A percentile compares a stretch with the other conserved stretches of the same genome.
Evolutionary conservation across 345 rosid genomes (phyloP).

Genomic region (Hibiscus syriacus): DNA sequence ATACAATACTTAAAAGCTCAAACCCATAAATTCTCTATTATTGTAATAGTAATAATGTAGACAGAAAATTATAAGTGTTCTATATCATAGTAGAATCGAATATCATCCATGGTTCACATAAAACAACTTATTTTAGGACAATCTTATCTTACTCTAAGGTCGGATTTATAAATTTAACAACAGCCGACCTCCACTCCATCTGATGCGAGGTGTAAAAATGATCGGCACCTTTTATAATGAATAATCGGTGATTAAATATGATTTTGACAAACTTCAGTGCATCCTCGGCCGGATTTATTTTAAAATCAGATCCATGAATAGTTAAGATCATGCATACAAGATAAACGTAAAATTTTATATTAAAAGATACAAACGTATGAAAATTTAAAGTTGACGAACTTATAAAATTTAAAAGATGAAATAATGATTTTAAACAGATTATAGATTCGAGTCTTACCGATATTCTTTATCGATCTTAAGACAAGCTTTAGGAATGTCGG

Average conservation of each 20-base stretch:
- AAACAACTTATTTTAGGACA: neutral
- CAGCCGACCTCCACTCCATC: conserved; percentile 36
- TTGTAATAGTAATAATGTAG: too few species aligned
- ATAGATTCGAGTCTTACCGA: conserved; percentile 35
- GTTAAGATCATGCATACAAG: conserved; percentile 58
- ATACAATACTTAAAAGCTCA: too few species aligned
- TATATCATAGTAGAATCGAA: neutral
- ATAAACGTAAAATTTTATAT: too few species aligned
- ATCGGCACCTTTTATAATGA: conserved; percentile 56
- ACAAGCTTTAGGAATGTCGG: conserved; percentile 59
- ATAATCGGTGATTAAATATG: conserved; percentile 59
- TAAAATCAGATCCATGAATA: conserved; percentile 69
- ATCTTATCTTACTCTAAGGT: conserved; percentile 5
- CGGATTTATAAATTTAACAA: conserved; percentile 42
- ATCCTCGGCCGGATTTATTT: conserved; percentile 47
- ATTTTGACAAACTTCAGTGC: conserved; percentile 60
- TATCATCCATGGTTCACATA: neutral
- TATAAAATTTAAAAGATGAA: too few species aligned
- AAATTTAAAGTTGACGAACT: too few species aligned
- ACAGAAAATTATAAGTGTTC: too few species aligned
- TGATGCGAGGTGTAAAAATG: conserved; percentile 60
- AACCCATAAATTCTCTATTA: too few species aligned
- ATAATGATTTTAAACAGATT: neutral
- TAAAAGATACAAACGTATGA: too few species aligned
- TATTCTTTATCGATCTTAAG: conserved; percentile 60